A percentile compares a stretch with the other conserved stretches of the same genome.
phyloP scores from a whole-genome alignment of 495 filamentous ascomycete species.

The Sordaria brevicollis region DNA sequence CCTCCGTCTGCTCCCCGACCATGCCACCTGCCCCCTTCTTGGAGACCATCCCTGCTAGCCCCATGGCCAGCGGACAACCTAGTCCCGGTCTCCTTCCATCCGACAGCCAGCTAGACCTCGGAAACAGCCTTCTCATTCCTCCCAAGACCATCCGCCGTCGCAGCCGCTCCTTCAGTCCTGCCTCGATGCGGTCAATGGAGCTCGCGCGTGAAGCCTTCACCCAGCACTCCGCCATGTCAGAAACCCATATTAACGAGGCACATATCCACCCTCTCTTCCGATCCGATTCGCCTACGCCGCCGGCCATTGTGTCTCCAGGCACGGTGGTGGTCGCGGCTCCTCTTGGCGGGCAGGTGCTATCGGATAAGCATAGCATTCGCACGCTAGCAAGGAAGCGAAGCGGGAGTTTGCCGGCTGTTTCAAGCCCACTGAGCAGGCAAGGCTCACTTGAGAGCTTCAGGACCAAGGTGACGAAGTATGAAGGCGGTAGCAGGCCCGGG shows the following conservation, averaged over 20 bases:
- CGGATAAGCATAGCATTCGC: slow-evolving; percentile 41
- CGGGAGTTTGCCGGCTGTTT: slow-evolving; percentile 47
- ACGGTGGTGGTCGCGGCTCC: slow-evolving; percentile 65
- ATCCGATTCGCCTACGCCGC: slow-evolving; percentile 59
- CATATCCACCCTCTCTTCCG: slow-evolving; percentile 84
- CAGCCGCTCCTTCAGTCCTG: slow-evolving; percentile 37
- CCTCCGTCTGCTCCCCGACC: slow-evolving; percentile 22
- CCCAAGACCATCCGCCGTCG: slow-evolving; percentile 32
- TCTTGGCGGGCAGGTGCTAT: slow-evolving; percentile 56
- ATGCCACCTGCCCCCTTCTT: slow-evolving; percentile 30
- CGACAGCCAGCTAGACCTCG: not conserved
- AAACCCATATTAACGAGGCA: slow-evolving; percentile 67
- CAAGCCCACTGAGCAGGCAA: slow-evolving; percentile 41
- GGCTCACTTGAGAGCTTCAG: slow-evolving; percentile 36
- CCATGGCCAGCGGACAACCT: slow-evolving; percentile 36
- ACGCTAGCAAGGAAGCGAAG: slow-evolving; percentile 59
- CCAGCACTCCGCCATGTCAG: slow-evolving; percentile 33
- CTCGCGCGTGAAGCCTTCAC: slow-evolving; percentile 25
- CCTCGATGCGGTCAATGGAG: slow-evolving; percentile 11
- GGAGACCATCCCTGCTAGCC: slow-evolving; percentile 53
- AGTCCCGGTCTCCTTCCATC: slow-evolving; percentile 24
- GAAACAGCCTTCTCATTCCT: slow-evolving; percentile 6
- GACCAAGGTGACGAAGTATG: not conserved
- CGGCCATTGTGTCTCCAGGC: slow-evolving; percentile 54
- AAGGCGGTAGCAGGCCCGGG: slow-evolving; percentile 6